These are phyloP conservation scores for Ballota nigra DNA, from an alignment of 257 asterid species.

Conservation along the genomic window DNA sequence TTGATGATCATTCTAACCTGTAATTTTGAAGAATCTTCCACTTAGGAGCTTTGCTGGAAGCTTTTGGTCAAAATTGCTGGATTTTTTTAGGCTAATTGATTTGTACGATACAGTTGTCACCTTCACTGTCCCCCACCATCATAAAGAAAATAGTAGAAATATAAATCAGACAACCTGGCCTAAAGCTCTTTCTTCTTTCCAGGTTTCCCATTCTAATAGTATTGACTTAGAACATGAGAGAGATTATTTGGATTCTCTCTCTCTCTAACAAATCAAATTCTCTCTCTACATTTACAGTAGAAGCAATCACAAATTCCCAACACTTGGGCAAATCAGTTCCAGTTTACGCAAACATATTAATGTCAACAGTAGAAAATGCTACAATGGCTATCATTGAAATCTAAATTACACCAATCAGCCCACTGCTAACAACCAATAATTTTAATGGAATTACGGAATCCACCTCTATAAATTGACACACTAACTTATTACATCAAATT, in stretches of 20 bases:
- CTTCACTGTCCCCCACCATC: not conserved
- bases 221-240: not conserved
- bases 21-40: slow-evolving; percentile 8
- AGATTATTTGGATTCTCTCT: not conserved
- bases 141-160: not conserved
- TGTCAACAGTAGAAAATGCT: not conserved
- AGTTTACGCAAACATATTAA: not conserved
- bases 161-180: slow-evolving; percentile 5
- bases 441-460: not conserved
- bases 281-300: not conserved
- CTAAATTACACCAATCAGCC: not conserved
- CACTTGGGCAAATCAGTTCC: not conserved
- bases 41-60: slow-evolving; percentile 30
- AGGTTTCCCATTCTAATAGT: not conserved
- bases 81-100: not conserved
- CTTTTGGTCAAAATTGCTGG: slow-evolving; percentile 4
- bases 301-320: not conserved
- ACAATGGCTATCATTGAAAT: not conserved
- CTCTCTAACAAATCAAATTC: not conserved
- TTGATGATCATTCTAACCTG: slow-evolving; percentile 16
- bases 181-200: not conserved
- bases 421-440: not conserved
- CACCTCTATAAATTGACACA: not conserved
- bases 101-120: not conserved
- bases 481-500: not conserved